Evolutionary conservation across 2,329 filamentous ascomycete species (phyloP).

Genomic region (Domatiomyces globalis): DNA sequence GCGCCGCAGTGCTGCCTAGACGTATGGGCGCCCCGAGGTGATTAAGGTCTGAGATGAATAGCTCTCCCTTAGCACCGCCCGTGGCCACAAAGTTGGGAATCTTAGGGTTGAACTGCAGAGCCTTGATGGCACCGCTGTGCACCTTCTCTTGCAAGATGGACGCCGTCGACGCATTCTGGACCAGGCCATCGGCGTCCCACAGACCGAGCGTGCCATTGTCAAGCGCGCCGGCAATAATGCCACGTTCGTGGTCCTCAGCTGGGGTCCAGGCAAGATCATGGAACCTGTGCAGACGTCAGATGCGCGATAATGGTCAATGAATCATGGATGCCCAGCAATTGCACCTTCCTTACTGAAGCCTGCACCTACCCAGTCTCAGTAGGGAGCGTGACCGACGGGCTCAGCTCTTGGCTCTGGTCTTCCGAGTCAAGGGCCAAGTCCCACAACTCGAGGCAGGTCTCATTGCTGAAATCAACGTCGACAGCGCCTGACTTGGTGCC

Average conservation of each 20-base stretch:
- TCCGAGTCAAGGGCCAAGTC: conserved; percentile 70
- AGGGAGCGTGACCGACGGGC: conserved; percentile 67
- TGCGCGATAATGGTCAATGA: not conserved
- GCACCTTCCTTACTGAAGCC: not conserved
- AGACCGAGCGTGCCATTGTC: conserved; percentile 89
- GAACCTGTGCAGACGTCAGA: conserved; percentile 47
- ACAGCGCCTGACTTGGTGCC: conserved; percentile 91
- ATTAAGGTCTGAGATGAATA: conserved; percentile 90
- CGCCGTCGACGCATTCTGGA: conserved; percentile 49
- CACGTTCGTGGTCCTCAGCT: conserved; percentile 60
- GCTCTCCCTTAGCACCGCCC: conserved; percentile 84
- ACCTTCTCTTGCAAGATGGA: conserved; percentile 75
- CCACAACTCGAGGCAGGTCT: conserved; percentile 94
- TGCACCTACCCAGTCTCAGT: conserved; percentile 69
- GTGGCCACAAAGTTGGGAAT: conserved; percentile 84
- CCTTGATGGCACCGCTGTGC: conserved; percentile 83
- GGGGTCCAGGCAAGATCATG: conserved; percentile 94
- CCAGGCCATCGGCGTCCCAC: conserved; percentile 70
- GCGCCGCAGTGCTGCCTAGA: conserved; percentile 71
- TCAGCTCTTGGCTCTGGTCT: conserved; percentile 65
- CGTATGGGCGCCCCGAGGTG: conserved; percentile 79
- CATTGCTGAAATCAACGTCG: conserved; percentile 92
- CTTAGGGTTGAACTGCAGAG: conserved; percentile 90
- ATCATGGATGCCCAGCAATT: not conserved
- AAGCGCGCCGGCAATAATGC: conserved; percentile 86